A percentile compares a stretch with the other conserved stretches of the same genome.
These are phyloP conservation scores for Phialocephala subalpina DNA, from an alignment of 2,329 filamentous ascomycete genomes.

Conservation along the genomic window DNA sequence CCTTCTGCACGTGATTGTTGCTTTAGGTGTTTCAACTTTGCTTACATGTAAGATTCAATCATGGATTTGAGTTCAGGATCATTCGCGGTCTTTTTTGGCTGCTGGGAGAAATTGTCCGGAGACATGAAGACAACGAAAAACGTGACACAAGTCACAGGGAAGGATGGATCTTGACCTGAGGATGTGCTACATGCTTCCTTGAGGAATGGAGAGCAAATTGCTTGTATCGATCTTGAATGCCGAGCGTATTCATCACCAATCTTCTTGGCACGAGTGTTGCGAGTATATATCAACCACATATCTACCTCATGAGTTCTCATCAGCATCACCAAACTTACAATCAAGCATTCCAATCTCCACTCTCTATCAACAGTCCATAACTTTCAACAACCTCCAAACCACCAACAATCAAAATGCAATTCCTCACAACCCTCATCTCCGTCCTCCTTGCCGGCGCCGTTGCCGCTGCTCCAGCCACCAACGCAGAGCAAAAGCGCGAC, in stretches of 20 bases:
- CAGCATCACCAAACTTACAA: too few relatives aligned
- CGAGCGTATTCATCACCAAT: neutral
- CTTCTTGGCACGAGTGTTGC: neutral
- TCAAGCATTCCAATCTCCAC: too few relatives aligned
- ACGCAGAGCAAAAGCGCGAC: neutral
- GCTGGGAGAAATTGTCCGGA: neutral
- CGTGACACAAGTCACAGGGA: neutral
- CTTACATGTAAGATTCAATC: conserved; percentile 1
- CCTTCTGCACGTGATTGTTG: neutral
- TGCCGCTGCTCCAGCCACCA: neutral
- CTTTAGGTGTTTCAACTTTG: neutral
- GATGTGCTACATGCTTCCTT: neutral
- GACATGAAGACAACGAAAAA: neutral
- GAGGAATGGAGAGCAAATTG: neutral
- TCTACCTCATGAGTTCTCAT: neutral
- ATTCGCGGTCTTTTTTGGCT: neutral
- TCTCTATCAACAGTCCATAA: neutral
- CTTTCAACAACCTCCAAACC: neutral
- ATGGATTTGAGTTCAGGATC: neutral
- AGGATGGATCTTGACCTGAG: neutral
- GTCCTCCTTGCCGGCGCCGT: conserved; percentile 4
- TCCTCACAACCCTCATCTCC: neutral
- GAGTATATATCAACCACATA: neutral
- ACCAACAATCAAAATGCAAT: conserved; percentile 1
- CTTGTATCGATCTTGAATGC: conserved; percentile 4